phyloP scores from a whole-genome alignment of 345 rosid species.

The Hibiscus tridactylites region DNA sequence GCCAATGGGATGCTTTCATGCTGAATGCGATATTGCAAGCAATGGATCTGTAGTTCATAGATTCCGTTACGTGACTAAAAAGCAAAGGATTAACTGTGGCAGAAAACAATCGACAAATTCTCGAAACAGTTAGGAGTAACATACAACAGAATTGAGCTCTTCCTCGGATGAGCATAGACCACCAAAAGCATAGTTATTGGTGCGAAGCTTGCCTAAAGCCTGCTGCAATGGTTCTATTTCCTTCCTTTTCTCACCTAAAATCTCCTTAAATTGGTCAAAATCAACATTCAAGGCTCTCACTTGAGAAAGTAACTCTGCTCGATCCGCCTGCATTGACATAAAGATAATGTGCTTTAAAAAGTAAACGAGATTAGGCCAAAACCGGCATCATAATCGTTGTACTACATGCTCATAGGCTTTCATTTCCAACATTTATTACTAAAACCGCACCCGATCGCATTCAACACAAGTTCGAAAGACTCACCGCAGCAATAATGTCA shows the following conservation, averaged over 20 bases:
- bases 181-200: slow-evolving; percentile 33
- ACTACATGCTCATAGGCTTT: not conserved
- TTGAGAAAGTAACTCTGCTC: slow-evolving; percentile 7
- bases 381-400: not conserved
- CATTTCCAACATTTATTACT: not conserved
- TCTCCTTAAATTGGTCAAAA: slow-evolving; percentile 32
- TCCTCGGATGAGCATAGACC: slow-evolving; percentile 83
- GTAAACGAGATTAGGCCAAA: not conserved
- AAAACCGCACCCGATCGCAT: not conserved
- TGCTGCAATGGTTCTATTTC: slow-evolving; percentile 83
- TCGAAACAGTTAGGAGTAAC: slow-evolving; percentile 12
- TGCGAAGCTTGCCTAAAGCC: slow-evolving; percentile 73
- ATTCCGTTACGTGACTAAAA: slow-evolving; percentile 11
- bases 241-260: slow-evolving; percentile 58
- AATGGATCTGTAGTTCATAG: slow-evolving; percentile 53
- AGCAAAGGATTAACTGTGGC: slow-evolving; percentile 1
- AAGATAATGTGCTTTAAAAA: not conserved
- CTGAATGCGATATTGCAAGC: slow-evolving; percentile 73
- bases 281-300: slow-evolving; percentile 30
- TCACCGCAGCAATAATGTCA: not conserved
- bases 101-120: slow-evolving; percentile 1
- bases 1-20: slow-evolving; percentile 86
- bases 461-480: not conserved
- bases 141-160: slow-evolving; percentile 74
- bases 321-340: not conserved